A percentile compares a stretch with the other conserved stretches of the same genome.
Evolutionary conservation across 768 basidiomycete genomes (phyloP).

Genomic region (Mycena maculata): DNA sequence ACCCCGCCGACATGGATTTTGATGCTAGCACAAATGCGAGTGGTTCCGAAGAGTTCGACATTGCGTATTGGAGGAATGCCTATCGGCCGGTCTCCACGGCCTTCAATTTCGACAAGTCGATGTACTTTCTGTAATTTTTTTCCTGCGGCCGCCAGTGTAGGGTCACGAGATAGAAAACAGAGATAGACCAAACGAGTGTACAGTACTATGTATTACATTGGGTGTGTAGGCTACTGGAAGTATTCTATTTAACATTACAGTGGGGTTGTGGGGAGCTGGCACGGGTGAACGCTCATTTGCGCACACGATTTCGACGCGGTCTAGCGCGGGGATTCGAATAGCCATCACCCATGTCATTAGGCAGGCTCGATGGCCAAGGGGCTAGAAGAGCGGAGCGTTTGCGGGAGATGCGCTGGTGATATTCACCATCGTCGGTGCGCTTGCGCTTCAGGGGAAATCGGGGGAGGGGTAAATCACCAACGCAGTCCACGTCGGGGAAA

Average conservation of each 20-base stretch:
- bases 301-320: neutral
- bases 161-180: too few species aligned
- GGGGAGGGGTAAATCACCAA: neutral
- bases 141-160: too few species aligned
- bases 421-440: constrained; percentile 1
- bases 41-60: constrained; percentile 19
- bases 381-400: constrained; percentile 5
- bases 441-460: constrained; percentile 12
- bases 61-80: neutral
- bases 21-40: constrained; percentile 13
- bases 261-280: too few species aligned
- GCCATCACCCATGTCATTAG: neutral
- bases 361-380: neutral
- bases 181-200: neutral
- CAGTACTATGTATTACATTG: neutral
- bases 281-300: neutral
- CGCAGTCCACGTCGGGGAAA: neutral
- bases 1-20: constrained; percentile 6
- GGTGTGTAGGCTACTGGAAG: neutral
- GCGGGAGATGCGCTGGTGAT: constrained; percentile 5
- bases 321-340: neutral
- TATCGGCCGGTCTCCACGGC: neutral
- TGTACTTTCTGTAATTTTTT: constrained; percentile 29
- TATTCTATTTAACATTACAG: too few species aligned
- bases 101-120: neutral